Evolutionary conservation across 345 rosid genomes (phyloP), one percentile per base, ranked within the genome.

Genomic region (Barbarea vulgaris): DNA sequence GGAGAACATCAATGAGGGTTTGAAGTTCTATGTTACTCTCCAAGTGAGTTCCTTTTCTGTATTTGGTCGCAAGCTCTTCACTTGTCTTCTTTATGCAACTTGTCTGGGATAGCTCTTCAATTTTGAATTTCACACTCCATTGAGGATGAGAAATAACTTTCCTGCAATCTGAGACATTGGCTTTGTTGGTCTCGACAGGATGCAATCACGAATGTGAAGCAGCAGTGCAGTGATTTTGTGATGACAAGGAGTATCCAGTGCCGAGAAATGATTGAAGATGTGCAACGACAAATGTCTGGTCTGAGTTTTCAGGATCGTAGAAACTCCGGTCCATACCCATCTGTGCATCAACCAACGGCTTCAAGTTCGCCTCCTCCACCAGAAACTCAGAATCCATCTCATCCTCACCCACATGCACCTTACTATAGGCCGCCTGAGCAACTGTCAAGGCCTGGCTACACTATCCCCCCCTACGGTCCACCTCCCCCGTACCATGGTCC

Each of bases 221-320:
- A 90, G 85, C 98, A 95, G 70, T 90, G 97, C 84, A 95, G 94
- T 71, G 99, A 95, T 82, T 95, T 89, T 84, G 93, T 86, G 73
- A 90, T 95, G 98, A 95, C 99, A 47, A 86, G 99, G 82, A 90
- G 82, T 83, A 95, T 92, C 71, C 99, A 95, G 74, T 90, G 99
- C 77, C 89, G 89, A 62, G 99, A 95, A 81, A 95, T 95, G 99
- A 89, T 92, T 9, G 98, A 90, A 69, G 99, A 90, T 79, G 97
- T 92, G 55, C 99, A 95, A 78, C 85, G 98, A 72, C 87, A 86
- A 57, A 85, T 92, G 89, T 86, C 96, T 0, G 93, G 99, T 69
- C 84, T 95, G 63, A 90, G 85, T 81, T 95, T 95, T 82, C 99
- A 90, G 81, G 98, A 90, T 47, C 96, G 65, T 25, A 84, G 86